Base-by-base conservation (phyloP, 495 filamentous ascomycete species). In the Tuber aestivum region DNA sequence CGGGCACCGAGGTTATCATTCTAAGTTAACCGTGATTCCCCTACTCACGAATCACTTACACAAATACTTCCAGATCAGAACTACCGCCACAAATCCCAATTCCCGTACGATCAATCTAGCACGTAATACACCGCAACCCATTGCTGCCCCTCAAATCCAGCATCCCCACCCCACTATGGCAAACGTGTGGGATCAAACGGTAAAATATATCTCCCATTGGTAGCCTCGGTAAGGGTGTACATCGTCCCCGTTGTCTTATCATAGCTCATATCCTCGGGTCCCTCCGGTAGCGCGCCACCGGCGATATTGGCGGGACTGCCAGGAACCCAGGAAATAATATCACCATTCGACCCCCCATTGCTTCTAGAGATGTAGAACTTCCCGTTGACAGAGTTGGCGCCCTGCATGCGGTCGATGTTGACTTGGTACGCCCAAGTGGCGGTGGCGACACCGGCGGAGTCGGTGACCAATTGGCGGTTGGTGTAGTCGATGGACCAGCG, bases 261-360 rank as follows among this genome's bases (percentile, higher is more conserved):
- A 74, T 79, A 79, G 45, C 77, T 81, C 72, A 81, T 72, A 70
- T 81, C 78, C 75, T 81, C 79, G 2, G 79, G 74, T 20, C 75
- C 78, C 27, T 56, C 56, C 12, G 74, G 78, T 14, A 79, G 70
- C 16, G 70, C 65, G 20, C 44, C 42, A 7, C 4, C 37, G 37
- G 69, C 65, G 12, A 32, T 61, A 2, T 48, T 71, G 32, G 75
- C 74, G 35, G 45, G 68, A 10, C 70, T 77, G 2, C 69, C 75
- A 14, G 74, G 74, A 40, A 45, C 74, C 73, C 78, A 81, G 14
- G 72, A 27, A 23, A 74, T 74, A 35, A 76, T 69, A 37, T 69
- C 72, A 32, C 71, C 78, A 14, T 80, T 73, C 20, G 72, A 35
- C 40, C 70, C 73, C 20, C 79, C 78, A 37, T 73, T 79, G 61